phyloP scores from a whole-genome alignment of 176 grass and related monocot species.

The Ensete ventricosum region DNA sequence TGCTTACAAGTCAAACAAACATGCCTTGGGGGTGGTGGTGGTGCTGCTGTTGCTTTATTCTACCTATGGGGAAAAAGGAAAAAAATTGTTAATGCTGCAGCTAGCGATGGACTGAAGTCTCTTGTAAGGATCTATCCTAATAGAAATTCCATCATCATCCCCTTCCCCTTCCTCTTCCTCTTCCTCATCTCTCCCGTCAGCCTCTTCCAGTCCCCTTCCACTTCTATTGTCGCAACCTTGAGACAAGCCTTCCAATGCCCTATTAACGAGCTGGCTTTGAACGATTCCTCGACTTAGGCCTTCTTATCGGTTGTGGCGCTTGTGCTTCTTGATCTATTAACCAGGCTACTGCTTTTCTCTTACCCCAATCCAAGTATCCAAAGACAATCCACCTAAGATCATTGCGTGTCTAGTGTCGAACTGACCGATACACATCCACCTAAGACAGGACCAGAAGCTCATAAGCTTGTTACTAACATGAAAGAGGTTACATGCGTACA shows the following conservation, averaged over 20 bases:
- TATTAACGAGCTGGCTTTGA: conserved; percentile 70
- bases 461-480: no score
- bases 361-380: conserved; percentile 36
- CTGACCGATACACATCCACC: no score
- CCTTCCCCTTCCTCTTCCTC: conserved; percentile 60
- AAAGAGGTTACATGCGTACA: no score
- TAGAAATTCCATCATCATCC: conserved; percentile 23
- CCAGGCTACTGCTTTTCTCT: conserved; percentile 39
- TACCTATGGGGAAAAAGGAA: no score
- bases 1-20: no score
- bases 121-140: conserved; percentile 14
- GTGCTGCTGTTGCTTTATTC: no score
- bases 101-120: no score
- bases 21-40: no score
- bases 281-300: conserved; percentile 42
- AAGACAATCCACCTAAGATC: neutral
- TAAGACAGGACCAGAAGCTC: no score
- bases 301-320: conserved; percentile 47
- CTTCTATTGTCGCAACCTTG: conserved; percentile 43
- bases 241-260: conserved; percentile 82
- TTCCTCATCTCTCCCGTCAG: conserved; percentile 43
- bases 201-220: conserved; percentile 30
- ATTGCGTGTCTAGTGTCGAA: no score
- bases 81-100: no score
- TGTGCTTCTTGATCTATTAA: conserved; percentile 26